A percentile compares a stretch with the other conserved stretches of the same genome.
Evolutionary conservation across 2,329 filamentous ascomycete genomes (phyloP).

Genomic region (Colletotrichum sansevieriae): DNA sequence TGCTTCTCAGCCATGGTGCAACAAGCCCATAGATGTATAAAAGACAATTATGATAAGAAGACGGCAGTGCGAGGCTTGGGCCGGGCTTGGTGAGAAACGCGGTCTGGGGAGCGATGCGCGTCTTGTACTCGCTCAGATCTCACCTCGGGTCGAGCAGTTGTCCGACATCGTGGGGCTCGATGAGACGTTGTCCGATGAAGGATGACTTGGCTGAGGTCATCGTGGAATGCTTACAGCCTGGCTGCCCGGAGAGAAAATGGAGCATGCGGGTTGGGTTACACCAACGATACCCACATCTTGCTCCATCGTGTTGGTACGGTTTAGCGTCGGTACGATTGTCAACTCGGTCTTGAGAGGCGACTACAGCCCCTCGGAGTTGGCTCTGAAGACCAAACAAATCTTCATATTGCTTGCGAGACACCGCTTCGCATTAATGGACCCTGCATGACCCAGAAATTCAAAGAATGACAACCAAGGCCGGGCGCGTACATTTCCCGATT

Average conservation of each 20-base stretch:
- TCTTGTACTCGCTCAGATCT: slow-evolving; percentile 37
- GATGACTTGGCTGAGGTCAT: slow-evolving; percentile 42
- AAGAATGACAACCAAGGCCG: neutral
- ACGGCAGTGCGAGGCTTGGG: neutral
- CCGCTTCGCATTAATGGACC: neutral
- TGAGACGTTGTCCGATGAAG: slow-evolving; percentile 8
- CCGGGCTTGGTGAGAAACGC: slow-evolving; percentile 11
- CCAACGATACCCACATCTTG: slow-evolving; percentile 19
- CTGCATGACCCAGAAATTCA: neutral
- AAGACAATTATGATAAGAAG: neutral
- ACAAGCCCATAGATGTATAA: neutral
- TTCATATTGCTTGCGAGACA: neutral
- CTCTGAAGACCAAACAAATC: neutral
- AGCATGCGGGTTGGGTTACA: slow-evolving; percentile 15
- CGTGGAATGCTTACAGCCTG: neutral
- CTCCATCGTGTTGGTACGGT: neutral
- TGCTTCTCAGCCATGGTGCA: slow-evolving; percentile 34
- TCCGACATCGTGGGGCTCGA: slow-evolving; percentile 20
- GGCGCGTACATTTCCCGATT: neutral
- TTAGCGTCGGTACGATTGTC: too few relatives aligned
- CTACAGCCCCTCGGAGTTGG: neutral
- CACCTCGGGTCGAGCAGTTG: neutral
- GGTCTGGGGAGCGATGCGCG: slow-evolving; percentile 12
- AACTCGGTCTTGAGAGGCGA: neutral
- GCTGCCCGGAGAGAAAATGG: slow-evolving; percentile 2